Conservation (phyloP, 805 yeast species). For the Cyberlindnera nakhonratchasimensis region DNA sequence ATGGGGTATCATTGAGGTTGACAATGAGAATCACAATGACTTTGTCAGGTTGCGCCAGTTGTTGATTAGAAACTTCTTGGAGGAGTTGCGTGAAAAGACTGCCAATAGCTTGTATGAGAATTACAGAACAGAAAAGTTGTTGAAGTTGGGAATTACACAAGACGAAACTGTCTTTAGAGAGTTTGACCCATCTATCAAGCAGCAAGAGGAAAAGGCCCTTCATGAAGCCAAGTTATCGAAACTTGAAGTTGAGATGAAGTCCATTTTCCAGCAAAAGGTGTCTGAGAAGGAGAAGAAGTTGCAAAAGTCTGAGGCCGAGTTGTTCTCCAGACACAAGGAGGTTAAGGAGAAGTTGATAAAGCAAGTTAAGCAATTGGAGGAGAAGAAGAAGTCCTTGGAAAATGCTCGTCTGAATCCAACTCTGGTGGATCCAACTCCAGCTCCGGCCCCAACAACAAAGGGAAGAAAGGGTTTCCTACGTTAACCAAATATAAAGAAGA, state of each 20-base stretch:
- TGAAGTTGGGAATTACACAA: conserved; percentile 82
- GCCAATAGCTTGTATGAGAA: conserved; percentile 73
- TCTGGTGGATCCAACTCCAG: conserved; percentile 27
- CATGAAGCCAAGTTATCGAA: conserved; percentile 93
- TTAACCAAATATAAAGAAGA: too few species aligned
- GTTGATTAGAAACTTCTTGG: conserved; percentile 84
- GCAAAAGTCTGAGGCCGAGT: conserved; percentile 94
- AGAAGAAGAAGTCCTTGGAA: conserved; percentile 80
- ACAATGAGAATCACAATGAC: conserved; percentile 90
- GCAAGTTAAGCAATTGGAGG: conserved; percentile 87
- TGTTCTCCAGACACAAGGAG: conserved; percentile 92
- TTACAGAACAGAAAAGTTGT: conserved; percentile 82
- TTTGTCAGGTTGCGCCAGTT: conserved; percentile 85
- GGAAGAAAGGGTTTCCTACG: conserved; percentile 81
- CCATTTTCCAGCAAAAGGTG: conserved; percentile 94
- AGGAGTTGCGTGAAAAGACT: conserved; percentile 89
- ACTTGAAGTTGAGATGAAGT: conserved; percentile 95
- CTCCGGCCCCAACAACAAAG: conserved; percentile 47
- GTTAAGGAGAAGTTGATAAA: conserved; percentile 91
- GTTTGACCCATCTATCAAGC: conserved; percentile 87
- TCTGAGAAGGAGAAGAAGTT: conserved; percentile 95
- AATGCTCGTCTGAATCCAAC: conserved; percentile 48
- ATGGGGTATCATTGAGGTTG: conserved; percentile 96
- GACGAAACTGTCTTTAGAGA: conserved; percentile 92
- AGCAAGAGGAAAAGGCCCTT: conserved; percentile 87